Evolutionary conservation across 768 basidiomycete species (phyloP).

Genomic region (Hirschioporus abietinus): DNA sequence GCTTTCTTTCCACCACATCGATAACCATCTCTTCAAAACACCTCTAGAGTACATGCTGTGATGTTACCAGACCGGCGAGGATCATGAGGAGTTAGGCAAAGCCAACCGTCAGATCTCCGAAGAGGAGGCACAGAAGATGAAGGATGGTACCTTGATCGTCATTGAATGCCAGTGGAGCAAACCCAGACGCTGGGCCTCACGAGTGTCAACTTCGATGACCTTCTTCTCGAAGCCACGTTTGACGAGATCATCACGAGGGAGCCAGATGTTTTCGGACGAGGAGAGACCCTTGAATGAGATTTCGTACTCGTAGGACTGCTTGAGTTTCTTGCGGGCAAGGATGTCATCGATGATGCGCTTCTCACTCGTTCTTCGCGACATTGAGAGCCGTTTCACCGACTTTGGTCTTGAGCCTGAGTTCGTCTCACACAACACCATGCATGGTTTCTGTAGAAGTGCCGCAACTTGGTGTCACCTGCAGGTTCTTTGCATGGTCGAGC

Average conservation of each 20-base stretch:
- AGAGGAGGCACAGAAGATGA: constrained; percentile 92
- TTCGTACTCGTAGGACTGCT: constrained; percentile 99
- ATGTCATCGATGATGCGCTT: constrained; percentile 96
- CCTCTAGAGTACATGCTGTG: constrained; percentile 99
- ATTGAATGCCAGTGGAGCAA: constrained; percentile 89
- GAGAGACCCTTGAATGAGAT: constrained; percentile 91
- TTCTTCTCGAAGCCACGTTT: constrained; percentile 99
- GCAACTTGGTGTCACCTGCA: constrained; percentile 99
- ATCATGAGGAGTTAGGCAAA: constrained; percentile 95
- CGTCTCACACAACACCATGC: constrained; percentile 98
- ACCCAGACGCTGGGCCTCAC: constrained; percentile 95
- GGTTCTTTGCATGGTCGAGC: constrained; percentile 95
- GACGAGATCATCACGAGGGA: constrained; percentile 93
- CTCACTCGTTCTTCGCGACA: constrained; percentile 96
- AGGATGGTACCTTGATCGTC: constrained; percentile 82
- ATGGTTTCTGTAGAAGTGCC: constrained; percentile 95
- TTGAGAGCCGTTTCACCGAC: constrained; percentile 99
- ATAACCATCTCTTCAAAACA: constrained; percentile 97
- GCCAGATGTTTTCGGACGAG: constrained; percentile 98
- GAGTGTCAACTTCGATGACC: constrained; percentile 94
- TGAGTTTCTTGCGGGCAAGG: constrained; percentile 88
- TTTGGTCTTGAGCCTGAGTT: constrained; percentile 99
- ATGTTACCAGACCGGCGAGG: constrained; percentile 99
- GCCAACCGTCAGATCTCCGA: constrained; percentile 82
- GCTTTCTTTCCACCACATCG: constrained; percentile 99